Conservation (phyloP, 345 rosid species). For the Gynandropsis gynandra region DNA sequence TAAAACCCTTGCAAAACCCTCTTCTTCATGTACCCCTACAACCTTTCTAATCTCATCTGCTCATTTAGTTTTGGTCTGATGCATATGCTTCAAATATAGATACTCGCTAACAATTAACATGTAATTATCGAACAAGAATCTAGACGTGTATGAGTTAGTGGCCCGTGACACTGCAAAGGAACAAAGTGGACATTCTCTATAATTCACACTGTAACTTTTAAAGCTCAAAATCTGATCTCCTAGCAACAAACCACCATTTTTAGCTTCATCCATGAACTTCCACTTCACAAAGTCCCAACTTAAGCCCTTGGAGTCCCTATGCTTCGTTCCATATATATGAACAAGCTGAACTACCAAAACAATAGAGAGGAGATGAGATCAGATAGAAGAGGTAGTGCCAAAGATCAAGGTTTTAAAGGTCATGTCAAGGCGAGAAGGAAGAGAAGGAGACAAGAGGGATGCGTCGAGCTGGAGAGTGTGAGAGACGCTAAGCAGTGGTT, state of each 20-base stretch:
- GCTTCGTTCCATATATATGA: constrained; percentile 59
- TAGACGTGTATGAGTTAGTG: constrained; percentile 75
- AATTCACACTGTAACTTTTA: constrained; percentile 49
- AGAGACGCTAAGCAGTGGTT: constrained; percentile 35
- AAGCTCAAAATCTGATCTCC: constrained; percentile 70
- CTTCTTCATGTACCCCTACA: constrained; percentile 71
- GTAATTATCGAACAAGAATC: constrained; percentile 93
- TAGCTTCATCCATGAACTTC: constrained; percentile 59
- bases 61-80: constrained; percentile 66
- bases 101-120: constrained; percentile 94
- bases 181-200: constrained; percentile 68
- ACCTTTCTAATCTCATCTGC: constrained; percentile 71
- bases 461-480: constrained; percentile 49
- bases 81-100: constrained; percentile 87
- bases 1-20: constrained; percentile 60
- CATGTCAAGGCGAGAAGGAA: constrained; percentile 41
- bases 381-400: constrained; percentile 44
- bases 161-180: constrained; percentile 77
- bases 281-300: constrained; percentile 65
- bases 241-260: constrained; percentile 59
- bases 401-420: constrained; percentile 37
- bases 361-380: constrained; percentile 54
- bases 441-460: constrained; percentile 34
- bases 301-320: constrained; percentile 47
- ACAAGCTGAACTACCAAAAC: constrained; percentile 78